Evolutionary conservation across 2,329 filamentous ascomycete genomes (phyloP).

Genomic region (Lachnellula occidentalis): DNA sequence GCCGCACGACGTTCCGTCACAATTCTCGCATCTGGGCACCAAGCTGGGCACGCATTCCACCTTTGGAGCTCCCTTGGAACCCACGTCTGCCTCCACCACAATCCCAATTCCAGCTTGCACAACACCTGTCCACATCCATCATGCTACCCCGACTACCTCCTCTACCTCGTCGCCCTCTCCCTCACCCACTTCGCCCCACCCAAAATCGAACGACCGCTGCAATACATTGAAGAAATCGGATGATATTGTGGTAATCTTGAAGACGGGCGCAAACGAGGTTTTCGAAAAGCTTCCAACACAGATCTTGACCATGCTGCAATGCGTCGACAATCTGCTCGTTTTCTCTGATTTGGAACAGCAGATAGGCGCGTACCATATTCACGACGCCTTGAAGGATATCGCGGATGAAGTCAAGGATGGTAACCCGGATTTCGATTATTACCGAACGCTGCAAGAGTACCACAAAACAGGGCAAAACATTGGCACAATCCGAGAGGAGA

Average conservation of each 20-base stretch:
- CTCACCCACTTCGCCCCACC: neutral
- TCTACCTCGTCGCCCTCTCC: neutral
- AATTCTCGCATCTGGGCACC: no score
- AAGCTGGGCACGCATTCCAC: no score
- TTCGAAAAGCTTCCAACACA: slow-evolving; percentile 48
- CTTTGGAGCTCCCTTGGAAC: no score
- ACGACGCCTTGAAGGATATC: slow-evolving; percentile 42
- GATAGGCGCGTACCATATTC: slow-evolving; percentile 39
- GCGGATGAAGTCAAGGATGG: slow-evolving; percentile 36
- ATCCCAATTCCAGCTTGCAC: no score
- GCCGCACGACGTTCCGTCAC: no score
- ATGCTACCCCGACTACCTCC: neutral
- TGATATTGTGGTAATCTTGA: slow-evolving; percentile 40
- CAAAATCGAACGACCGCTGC: neutral
- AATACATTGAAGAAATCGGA: neutral
- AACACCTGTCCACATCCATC: no score
- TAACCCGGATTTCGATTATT: slow-evolving; percentile 41
- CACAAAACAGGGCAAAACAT: slow-evolving; percentile 41
- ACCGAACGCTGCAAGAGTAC: slow-evolving; percentile 38
- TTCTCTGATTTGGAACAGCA: slow-evolving; percentile 51
- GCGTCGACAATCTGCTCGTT: slow-evolving; percentile 44
- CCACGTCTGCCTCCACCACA: no score
- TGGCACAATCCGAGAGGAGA: slow-evolving; percentile 31
- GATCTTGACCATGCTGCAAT: slow-evolving; percentile 45
- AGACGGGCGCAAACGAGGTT: slow-evolving; percentile 51